Evolutionary conservation across 1,284 basidiomycete genomes (phyloP).

Genomic region (Coniophora puteana): DNA sequence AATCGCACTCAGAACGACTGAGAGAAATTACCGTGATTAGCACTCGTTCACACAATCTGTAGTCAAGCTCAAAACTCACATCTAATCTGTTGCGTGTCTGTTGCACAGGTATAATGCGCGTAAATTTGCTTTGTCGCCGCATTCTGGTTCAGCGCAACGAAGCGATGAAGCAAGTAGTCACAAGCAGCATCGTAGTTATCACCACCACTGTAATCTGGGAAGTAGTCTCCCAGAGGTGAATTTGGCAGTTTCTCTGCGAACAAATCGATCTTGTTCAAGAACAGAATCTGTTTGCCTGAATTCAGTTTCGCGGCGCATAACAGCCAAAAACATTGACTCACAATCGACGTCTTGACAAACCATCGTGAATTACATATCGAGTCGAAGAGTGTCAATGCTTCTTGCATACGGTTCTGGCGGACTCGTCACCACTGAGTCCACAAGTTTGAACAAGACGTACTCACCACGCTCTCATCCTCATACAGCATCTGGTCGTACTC

Average conservation of each 20-base stretch:
- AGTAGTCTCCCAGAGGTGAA: constrained; percentile 86
- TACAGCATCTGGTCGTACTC: constrained; percentile 96
- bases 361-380: constrained; percentile 95
- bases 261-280: constrained; percentile 96
- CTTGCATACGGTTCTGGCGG: constrained; percentile 90
- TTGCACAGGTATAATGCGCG: constrained; percentile 88
- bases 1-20: constrained; percentile 79
- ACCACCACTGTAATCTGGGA: constrained; percentile 82
- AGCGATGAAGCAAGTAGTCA: constrained; percentile 82
- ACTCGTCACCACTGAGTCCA: constrained; percentile 10
- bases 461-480: constrained; percentile 88
- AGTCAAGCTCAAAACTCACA: constrained; percentile 43
- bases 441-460: constrained; percentile 27
- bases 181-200: constrained; percentile 86
- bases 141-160: constrained; percentile 85
- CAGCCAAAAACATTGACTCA: constrained; percentile 31
- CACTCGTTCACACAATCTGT: background rate
- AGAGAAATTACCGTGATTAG: constrained; percentile 8
- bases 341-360: constrained; percentile 89
- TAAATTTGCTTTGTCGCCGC: constrained; percentile 86
- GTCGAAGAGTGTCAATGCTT: constrained; percentile 92
- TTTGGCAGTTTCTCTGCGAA: constrained; percentile 91
- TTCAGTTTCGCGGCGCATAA: constrained; percentile 4
- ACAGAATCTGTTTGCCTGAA: constrained; percentile 57
- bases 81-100: constrained; percentile 87